Conservation (phyloP, 768 basidiomycete genomes). For the Mycena amicta region DNA sequence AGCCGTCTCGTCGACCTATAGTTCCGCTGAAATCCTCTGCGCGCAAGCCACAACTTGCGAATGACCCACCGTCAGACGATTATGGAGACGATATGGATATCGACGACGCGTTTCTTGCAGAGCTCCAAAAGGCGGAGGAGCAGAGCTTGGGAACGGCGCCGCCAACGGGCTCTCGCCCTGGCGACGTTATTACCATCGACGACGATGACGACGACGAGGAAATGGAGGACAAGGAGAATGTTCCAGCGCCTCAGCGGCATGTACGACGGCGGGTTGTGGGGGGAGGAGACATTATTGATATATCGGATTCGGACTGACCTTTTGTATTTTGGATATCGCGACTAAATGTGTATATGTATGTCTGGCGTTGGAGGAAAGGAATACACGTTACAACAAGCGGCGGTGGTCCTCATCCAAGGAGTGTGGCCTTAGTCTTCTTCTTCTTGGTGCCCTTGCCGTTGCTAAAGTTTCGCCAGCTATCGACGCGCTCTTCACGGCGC, state of each 20-base stretch:
- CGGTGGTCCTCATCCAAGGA: slow-evolving; percentile 79
- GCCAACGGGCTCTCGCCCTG: slow-evolving; percentile 24
- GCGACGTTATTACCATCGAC: slow-evolving; percentile 17
- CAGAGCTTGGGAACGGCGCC: neutral
- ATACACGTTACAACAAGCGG: slow-evolving; percentile 25
- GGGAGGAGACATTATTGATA: slow-evolving; percentile 62
- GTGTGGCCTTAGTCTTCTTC: slow-evolving; percentile 69
- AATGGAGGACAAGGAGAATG: slow-evolving; percentile 64
- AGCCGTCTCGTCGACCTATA: slow-evolving; percentile 2
- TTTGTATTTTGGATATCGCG: too few relatives aligned
- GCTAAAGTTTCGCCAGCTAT: slow-evolving; percentile 78
- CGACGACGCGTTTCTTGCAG: slow-evolving; percentile 43
- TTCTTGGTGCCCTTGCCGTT: slow-evolving; percentile 71
- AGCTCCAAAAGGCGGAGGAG: slow-evolving; percentile 38
- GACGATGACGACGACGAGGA: slow-evolving; percentile 27
- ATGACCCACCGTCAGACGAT: slow-evolving; percentile 25
- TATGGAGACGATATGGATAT: slow-evolving; percentile 38
- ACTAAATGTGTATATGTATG: slow-evolving; percentile 29
- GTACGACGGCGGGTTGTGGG: slow-evolving; percentile 45
- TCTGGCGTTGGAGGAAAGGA: slow-evolving; percentile 14
- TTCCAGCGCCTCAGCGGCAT: slow-evolving; percentile 52
- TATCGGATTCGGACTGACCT: slow-evolving; percentile 54
- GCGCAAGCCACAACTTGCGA: slow-evolving; percentile 9
- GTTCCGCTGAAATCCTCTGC: slow-evolving; percentile 18
- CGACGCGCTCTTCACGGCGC: slow-evolving; percentile 79